Base-by-base conservation (phyloP, 1,139 yeast species). In the Spathaspora sp. region DNA sequence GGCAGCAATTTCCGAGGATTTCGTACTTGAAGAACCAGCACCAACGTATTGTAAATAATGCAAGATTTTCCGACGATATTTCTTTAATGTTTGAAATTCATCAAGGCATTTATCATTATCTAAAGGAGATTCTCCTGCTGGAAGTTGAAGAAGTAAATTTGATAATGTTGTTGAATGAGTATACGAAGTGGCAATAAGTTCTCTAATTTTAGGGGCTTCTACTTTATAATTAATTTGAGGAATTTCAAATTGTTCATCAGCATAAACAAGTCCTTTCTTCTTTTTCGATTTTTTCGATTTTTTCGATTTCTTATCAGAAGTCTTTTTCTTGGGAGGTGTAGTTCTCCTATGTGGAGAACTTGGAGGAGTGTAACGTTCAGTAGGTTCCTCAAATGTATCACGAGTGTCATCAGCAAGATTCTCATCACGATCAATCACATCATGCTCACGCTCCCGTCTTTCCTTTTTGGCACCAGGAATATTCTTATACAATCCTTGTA, bases 11-110 rank as follows among this genome's bases (percentile, higher is more conserved):
- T 62, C 73, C 1, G 56, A 50, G 5, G 61, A 52, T 51, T 74
- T 74, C 15, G 55, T 58, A 3, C 53, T 47, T 8, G 62, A 60
- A 42, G 69, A 69, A 3, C 80, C 80, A 1, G 76, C 85, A 38
- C 86, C 86, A 38, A 89, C 88, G 48, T 82, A 76, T 65, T 93
- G 98, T 52, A 93, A 74, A 61, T 90, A 90, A 53, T 89, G 74
- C 55, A 93, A 72, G 15, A 93, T 82, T 55, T 81, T 82, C 51
- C 96, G 78, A 63, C 99, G 80, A 47, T 87, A 78, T 16, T 80
- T 72, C 54, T 95, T 81, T 57, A 96, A 89, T 59, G 82, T 78
- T 46, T 86, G 84, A 61, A 90, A 91, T 46, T 80, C 78, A 26
- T 69, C 70, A 7, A 80, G 73, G 2, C 87, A 82, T 46, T 76